Evolutionary conservation across 2,329 filamentous ascomycete genomes (phyloP), one percentile per base, ranked within the genome.

Genomic region (Beauveria scarabaeidicola): DNA sequence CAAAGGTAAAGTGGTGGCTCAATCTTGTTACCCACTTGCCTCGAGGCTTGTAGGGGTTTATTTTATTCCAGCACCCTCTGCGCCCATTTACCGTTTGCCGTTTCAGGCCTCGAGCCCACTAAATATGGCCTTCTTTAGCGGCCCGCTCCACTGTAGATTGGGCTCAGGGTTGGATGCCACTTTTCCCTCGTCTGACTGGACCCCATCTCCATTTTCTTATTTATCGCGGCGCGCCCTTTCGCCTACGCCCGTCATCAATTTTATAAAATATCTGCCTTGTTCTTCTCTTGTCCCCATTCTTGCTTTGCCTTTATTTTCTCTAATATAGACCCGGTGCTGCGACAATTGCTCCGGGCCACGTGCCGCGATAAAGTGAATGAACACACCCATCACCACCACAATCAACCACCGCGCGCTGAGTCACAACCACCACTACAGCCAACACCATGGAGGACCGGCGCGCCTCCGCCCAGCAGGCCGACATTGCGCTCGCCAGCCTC

Each of bases 401-500:
- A 25, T 8, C 25, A 25, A 48, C 13, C 38, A 54, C 27, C 17
- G 36, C 52, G 36, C 52, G 17, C 32, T 27, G 29, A 44, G 11
- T 29, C 52, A 55, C 27, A 36, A 43, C 4, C 48, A 36, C 46
- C 11, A 41, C 11, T 6, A 6, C 8, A 19, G 38, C 27, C 52
- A 21, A 27, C 27, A 19, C 15, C 43, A 57, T 48, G 43, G 21
- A 48, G 61, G 61, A 61, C 46, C 58, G 61, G 43, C 63, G 63
- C 23, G 38, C 58, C 23, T 65, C 66, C 11, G 62, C 57, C 6
- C 51, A 59, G 46, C 46, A 63, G 21, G 76, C 77, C 67, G 75
- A 77, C 61, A 71, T 72, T 57, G 75, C 74, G 38, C 75, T 81
- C 60, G 77, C 75, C 64, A 69, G 71, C 21, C 71, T 81, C 25